These are phyloP conservation scores for Sclerotinia minor DNA, from an alignment of 2,329 filamentous ascomycete species.

Conservation along the genomic window DNA sequence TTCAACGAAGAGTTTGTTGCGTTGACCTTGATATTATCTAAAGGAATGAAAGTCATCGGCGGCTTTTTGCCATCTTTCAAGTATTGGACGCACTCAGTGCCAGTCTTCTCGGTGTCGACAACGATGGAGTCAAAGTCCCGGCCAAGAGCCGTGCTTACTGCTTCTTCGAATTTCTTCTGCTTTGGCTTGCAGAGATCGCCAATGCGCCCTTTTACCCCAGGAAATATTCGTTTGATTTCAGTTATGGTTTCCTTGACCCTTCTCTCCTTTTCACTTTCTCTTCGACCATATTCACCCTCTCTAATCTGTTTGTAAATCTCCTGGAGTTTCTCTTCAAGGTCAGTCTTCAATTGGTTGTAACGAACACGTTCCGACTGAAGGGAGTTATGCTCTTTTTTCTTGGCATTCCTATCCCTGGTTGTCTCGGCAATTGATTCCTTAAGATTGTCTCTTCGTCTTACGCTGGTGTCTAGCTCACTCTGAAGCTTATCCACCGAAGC, in stretches of 20 bases:
- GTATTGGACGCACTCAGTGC: slow-evolving; percentile 90
- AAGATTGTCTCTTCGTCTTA: slow-evolving; percentile 65
- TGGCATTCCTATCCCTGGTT: slow-evolving; percentile 75
- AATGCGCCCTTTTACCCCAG: slow-evolving; percentile 86
- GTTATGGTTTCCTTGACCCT: slow-evolving; percentile 80
- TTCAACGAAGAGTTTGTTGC: slow-evolving; percentile 88
- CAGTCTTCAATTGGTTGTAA: slow-evolving; percentile 77
- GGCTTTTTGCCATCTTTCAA: slow-evolving; percentile 85
- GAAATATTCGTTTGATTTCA: slow-evolving; percentile 85
- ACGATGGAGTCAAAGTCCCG: slow-evolving; percentile 92
- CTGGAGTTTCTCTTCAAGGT: slow-evolving; percentile 88
- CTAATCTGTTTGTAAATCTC: slow-evolving; percentile 77
- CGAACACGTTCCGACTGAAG: slow-evolving; percentile 81
- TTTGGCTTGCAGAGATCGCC: slow-evolving; percentile 93
- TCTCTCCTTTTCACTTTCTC: slow-evolving; percentile 80
- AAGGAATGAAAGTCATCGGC: slow-evolving; percentile 90
- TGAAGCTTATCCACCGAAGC: slow-evolving; percentile 73
- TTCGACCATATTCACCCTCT: slow-evolving; percentile 80
- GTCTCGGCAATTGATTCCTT: slow-evolving; percentile 65
- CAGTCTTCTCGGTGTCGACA: slow-evolving; percentile 92
- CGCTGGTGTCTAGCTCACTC: slow-evolving; percentile 66
- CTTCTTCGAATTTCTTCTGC: slow-evolving; percentile 94
- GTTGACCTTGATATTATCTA: slow-evolving; percentile 97
- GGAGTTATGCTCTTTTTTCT: slow-evolving; percentile 88
- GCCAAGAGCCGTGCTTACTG: slow-evolving; percentile 87